Evolutionary conservation across 306 rosid species (phyloP), one percentile per base, ranked within the genome.

Genomic region (Quercus berberidifolia): DNA sequence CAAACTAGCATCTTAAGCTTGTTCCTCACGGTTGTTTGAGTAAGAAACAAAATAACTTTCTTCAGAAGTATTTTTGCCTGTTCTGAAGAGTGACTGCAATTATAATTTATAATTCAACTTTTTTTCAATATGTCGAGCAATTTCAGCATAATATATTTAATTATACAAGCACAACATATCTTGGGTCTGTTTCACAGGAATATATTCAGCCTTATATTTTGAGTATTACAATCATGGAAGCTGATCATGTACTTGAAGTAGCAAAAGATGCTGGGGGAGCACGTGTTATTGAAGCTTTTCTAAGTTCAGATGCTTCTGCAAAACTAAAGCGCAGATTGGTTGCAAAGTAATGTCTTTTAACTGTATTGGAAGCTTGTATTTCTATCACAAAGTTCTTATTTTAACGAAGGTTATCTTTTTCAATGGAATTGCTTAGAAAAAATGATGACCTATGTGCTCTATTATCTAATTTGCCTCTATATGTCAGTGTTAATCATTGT

Each of bases 261-360:
- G 97, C 90, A 75, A 87, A 81, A 80, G 90, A 91, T 82, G 51
- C 86, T 23, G 84, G 81, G 57, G 99, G 98, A 78, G 85, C 98
- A 59, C 98, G 83, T 78, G 98, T 91, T 70, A 77, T 93, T 78
- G 98, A 96, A 86, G 89, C 96, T 76, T 93, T 96, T 85, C 84
- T 91, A 71, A 76, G 86, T 84, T 96, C 97, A 10, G 88, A 87
- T 71, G 90, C 90, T 89, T 80, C 96, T 58, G 89, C 84, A 11
- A 95, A 93, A 82, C 79, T 82, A 76, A 95, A 89, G 81, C 87
- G 93, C 63, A 82, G 93, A 86, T 86, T 96, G 80, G 85, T 93
- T 73, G 70, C 69, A 25, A 91, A 84, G 99, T 93, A 90, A 90
- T 73, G 94, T 67, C 54, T 6, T 71, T 18, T 64, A 78, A 71